Evolutionary conservation across 306 rosid genomes (phyloP).

Genomic region (Inga leiocalycina): DNA sequence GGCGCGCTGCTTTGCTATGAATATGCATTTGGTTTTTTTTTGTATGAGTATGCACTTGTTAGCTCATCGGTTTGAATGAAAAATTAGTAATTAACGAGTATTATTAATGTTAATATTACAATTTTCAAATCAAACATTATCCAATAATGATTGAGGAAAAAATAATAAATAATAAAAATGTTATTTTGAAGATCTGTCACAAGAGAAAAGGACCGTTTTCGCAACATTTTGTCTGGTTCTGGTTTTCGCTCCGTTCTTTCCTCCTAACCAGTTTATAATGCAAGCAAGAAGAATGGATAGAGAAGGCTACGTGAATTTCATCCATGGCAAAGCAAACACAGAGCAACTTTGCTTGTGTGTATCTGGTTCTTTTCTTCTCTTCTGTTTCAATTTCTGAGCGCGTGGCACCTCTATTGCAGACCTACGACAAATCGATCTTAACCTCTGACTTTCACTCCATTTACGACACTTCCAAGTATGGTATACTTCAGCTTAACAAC

Average conservation of each 20-base stretch:
- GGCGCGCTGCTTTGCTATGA: neutral
- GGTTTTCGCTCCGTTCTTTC: neutral
- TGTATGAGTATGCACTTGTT: too few species aligned
- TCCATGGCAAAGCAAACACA: constrained; percentile 53
- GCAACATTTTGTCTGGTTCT: neutral
- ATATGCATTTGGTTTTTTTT: too few species aligned
- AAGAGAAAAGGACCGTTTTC: neutral
- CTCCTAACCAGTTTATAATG: neutral
- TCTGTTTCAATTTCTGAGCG: constrained; percentile 46
- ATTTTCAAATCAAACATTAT: neutral
- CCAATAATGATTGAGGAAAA: too few species aligned
- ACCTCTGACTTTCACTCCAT: constrained; percentile 50
- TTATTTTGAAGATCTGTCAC: neutral
- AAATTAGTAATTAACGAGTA: neutral
- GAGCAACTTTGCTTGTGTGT: constrained; percentile 19
- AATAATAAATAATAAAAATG: too few species aligned
- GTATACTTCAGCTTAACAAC: constrained; percentile 64
- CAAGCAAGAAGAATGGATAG: neutral
- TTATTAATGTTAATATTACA: neutral
- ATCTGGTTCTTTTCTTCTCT: constrained; percentile 37
- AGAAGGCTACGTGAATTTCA: neutral
- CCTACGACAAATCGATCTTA: constrained; percentile 52
- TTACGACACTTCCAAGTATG: constrained; percentile 84
- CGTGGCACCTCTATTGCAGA: constrained; percentile 50
- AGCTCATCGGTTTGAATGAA: neutral